A percentile compares a stretch with the other conserved stretches of the same genome.
Conservation (phyloP, 768 basidiomycete species). For the Tephrocybe sp. region DNA sequence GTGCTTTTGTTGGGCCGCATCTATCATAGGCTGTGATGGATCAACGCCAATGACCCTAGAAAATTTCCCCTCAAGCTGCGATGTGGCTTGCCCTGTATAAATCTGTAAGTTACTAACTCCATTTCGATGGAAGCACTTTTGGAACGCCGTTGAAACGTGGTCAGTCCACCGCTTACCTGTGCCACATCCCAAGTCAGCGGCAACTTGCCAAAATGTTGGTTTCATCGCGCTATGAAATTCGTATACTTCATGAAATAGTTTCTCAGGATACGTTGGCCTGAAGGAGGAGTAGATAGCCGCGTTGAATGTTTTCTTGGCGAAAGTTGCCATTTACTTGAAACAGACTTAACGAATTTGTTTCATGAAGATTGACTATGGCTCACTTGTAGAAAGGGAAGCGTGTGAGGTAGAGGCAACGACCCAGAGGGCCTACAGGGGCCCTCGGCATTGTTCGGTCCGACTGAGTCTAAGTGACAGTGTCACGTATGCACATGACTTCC, state of each 20-base stretch:
- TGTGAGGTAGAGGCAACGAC: too few relatives aligned
- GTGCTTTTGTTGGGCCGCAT: conserved; percentile 37
- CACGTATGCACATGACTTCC: too few relatives aligned
- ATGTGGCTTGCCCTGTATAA: conserved; percentile 67
- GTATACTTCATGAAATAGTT: conserved; percentile 62
- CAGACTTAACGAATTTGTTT: too few relatives aligned
- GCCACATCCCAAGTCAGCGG: conserved; percentile 80
- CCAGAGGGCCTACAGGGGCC: too few relatives aligned
- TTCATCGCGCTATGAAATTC: conserved; percentile 44
- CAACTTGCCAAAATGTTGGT: conserved; percentile 45
- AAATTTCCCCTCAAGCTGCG: conserved; percentile 51
- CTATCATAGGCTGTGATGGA: conserved; percentile 70
- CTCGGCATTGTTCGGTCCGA: too few relatives aligned
- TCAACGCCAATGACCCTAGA: conserved; percentile 68
- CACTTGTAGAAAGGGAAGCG: too few relatives aligned
- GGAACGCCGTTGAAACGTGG: too few relatives aligned
- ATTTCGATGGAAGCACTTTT: neutral
- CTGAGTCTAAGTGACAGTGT: too few relatives aligned
- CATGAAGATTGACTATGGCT: too few relatives aligned
- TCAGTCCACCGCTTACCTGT: conserved; percentile 55
- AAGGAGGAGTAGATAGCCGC: conserved; percentile 62
- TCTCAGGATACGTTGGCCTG: conserved; percentile 70
- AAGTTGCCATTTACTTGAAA: conserved; percentile 64
- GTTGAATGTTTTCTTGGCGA: conserved; percentile 69
- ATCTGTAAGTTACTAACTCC: neutral